Percentiles rank a stretch among this genome's conserved stretches.
Conservation (phyloP, 2,329 filamentous ascomycete genomes). For the Colletotrichum plurivorum region DNA sequence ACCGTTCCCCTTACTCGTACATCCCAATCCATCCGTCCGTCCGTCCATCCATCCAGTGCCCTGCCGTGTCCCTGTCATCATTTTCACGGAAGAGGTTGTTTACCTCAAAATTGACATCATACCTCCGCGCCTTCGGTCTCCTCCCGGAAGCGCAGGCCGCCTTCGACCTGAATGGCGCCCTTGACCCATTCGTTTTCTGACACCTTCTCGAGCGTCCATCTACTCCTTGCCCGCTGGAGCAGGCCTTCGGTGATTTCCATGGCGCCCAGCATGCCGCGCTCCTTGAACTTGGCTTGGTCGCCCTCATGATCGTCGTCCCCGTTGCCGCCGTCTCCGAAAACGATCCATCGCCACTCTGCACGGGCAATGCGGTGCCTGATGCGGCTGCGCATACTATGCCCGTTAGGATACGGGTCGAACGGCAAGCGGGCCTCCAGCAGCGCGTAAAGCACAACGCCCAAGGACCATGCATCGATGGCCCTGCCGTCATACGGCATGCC, state of each 20-base stretch:
- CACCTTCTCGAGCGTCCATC: slow-evolving; percentile 83
- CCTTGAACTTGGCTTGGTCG: slow-evolving; percentile 71
- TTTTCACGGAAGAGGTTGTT: slow-evolving; percentile 16
- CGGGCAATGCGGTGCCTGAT: slow-evolving; percentile 95
- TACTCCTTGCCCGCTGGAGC: slow-evolving; percentile 83
- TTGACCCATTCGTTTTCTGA: slow-evolving; percentile 82
- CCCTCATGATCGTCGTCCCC: slow-evolving; percentile 89
- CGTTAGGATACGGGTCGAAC: slow-evolving; percentile 89
- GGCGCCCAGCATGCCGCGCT: slow-evolving; percentile 78
- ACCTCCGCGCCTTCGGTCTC: slow-evolving; percentile 71
- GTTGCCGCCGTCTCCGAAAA: slow-evolving; percentile 84
- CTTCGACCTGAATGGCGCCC: slow-evolving; percentile 78
- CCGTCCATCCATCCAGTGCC: slow-evolving; percentile 21
- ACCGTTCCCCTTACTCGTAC: slow-evolving; percentile 32
- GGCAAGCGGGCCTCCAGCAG: slow-evolving; percentile 93
- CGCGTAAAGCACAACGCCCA: slow-evolving; percentile 93
- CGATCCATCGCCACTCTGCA: slow-evolving; percentile 95
- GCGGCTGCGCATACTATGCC: slow-evolving; percentile 81
- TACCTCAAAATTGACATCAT: slow-evolving; percentile 40
- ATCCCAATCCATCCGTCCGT: slow-evolving; percentile 31
- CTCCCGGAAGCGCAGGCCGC: slow-evolving; percentile 71
- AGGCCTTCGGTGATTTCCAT: slow-evolving; percentile 87
- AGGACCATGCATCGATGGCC: slow-evolving; percentile 92
- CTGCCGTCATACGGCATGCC: slow-evolving; percentile 95
- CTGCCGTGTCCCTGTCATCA: slow-evolving; percentile 17